Conservation (phyloP, 768 basidiomycete species). For the Russula foetens region DNA sequence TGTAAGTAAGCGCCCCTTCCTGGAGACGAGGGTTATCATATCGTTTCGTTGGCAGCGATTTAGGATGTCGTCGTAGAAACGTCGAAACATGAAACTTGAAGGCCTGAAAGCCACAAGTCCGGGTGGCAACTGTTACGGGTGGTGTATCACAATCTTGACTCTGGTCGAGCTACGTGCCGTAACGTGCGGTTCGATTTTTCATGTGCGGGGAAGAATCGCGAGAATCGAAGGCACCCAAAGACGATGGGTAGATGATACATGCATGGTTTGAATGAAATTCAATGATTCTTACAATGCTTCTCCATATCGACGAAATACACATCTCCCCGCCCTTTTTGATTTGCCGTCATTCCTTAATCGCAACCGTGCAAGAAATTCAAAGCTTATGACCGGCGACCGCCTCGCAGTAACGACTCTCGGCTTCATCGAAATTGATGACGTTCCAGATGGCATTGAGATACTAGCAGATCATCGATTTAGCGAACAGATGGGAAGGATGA, state of each 20-base stretch:
- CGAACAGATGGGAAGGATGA: background rate
- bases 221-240: background rate
- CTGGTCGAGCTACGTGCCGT: background rate
- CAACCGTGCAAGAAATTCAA: constrained; percentile 19
- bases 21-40: background rate
- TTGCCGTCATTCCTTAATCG: background rate
- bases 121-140: no score
- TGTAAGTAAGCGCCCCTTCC: no score
- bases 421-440: constrained; percentile 67
- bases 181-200: background rate
- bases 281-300: background rate
- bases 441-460: constrained; percentile 74
- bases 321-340: background rate
- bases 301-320: constrained; percentile 1
- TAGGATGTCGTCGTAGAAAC: background rate
- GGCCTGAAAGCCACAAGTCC: background rate
- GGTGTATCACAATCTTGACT: no score
- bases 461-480: constrained; percentile 27
- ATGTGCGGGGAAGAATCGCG: background rate
- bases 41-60: background rate
- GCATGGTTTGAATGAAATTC: background rate
- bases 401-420: constrained; percentile 54
- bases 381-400: constrained; percentile 32
- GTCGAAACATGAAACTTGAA: background rate
- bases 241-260: background rate